Base-by-base conservation (phyloP, 768 basidiomycete genomes). In the Tricholoma terreum region DNA sequence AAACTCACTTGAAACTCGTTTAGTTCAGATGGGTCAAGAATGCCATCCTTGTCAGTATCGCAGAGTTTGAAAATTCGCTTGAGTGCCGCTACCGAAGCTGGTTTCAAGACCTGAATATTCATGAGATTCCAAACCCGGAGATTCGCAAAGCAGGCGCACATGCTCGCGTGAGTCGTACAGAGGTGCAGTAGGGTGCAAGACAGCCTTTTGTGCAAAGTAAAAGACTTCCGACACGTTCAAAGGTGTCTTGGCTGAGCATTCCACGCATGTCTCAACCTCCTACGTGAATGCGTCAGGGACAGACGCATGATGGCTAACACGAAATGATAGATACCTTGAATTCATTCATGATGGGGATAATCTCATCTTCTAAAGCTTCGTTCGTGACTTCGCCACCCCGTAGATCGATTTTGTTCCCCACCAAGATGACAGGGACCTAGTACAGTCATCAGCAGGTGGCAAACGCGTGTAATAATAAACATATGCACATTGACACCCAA, bases 211-310 rank as follows among this genome's bases (percentile, higher is more conserved):
- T 1, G 96, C 96, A 71, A 98, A 98, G 72, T 96, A 98, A 77
- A 98, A 94, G 30, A 98, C 94, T 72, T 96, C 95, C 14, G 94
- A 95, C 57, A 98, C 89, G 70, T 98, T 98, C 60, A 95, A 71
- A 24, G 92, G 88, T 52, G 89, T 75, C 69, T 90, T 89, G 3
- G 94, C 94, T n/a, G 94, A 96, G 67, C 92, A 93, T 75, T 98
- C 96, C 30, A 98, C 91, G 66, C 95, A 98, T 40, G 96, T 98
- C 69, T 98, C 95, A 54, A 98, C 95, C 83, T 98, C 95, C 96
- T 98, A 62, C n/a, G 56, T 61, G 19, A 56, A 43, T 34, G 56
- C 52, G 51, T 56, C 60, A 50, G 50, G 53, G 43, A 58, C 34
- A 53, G 36, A 46, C 52, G 55, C 31, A 61, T 21, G 33, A 42